Evolutionary conservation across 2,329 filamentous ascomycete species (phyloP), one percentile per base, ranked within the genome.

Genomic region (Colletotrichum lentis): DNA sequence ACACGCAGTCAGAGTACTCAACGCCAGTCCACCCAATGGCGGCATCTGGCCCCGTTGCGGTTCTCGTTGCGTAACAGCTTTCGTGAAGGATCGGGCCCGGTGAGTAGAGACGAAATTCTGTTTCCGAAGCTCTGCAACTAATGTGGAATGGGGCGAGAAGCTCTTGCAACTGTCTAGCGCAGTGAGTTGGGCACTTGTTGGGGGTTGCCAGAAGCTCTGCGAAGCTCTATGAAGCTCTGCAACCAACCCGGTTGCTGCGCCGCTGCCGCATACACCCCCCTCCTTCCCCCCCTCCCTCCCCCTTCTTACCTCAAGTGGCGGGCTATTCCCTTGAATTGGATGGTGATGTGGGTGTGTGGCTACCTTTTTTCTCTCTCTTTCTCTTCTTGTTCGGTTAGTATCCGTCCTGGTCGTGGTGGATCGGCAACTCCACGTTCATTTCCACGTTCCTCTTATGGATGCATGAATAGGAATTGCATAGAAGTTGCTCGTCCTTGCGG

Each of bases 91-190:
- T 58, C 2, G 31, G 24, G 56, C 37, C 64, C 20, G 58, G 52
- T n/a, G 39, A 39, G 59, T 52, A 46, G 44, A 57, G 59, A 27
- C 11, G 43, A 50, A 59, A 24, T 65, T 60, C 27, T 50, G 35
- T 37, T 47, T 58, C 41, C 41, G 50, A 65, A 68, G 62, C 65
- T 68, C 43, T 65, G 61, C 37, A 59, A 49, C 12, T 27, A 39
- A 6, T 20, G 24, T n/a, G 35, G 31, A 55, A 24, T 22, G 39
- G 43, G 39, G n/a, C 6, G 22, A 43, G 39, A 68, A 68, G 65
- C 65, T 68, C 65, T 68, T 47, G 61, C 61, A 68, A 68, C 65
- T 52, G 43, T 14, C 44, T 65, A 68, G 65, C 65, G 50, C 44
- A 43, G 49, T 11, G 44, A 41, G 47, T 59, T 59, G 61, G 46